phyloP scores from a whole-genome alignment of 495 filamentous ascomycete genomes.

The Pyronema omphalodes region DNA sequence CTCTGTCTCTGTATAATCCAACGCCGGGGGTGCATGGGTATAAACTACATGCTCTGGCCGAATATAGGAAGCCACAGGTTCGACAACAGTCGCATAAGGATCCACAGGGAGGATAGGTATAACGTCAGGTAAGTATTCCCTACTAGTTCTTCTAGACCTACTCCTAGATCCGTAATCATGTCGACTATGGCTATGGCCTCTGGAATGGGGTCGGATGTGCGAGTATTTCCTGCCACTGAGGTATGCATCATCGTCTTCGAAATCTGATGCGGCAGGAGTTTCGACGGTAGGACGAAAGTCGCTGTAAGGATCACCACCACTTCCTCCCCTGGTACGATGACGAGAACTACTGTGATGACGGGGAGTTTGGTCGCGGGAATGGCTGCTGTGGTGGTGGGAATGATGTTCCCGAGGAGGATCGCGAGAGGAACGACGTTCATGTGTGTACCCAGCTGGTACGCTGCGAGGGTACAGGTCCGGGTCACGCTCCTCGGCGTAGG shows the following conservation, averaged over 20 bases:
- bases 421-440: too few species aligned
- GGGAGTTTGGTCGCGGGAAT: background rate
- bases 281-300: background rate
- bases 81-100: background rate
- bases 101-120: background rate
- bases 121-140: background rate
- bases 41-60: background rate
- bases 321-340: background rate
- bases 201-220: background rate
- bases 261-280: constrained; percentile 1
- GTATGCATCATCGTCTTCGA: constrained; percentile 1
- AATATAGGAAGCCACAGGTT: background rate
- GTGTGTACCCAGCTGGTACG: background rate
- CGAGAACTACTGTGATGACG: background rate
- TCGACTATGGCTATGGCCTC: background rate
- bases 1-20: too few species aligned
- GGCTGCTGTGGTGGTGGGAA: too few species aligned
- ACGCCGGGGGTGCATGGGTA: too few species aligned
- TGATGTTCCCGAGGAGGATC: too few species aligned
- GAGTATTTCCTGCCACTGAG: background rate
- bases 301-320: background rate
- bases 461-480: background rate
- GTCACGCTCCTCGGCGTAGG: background rate
- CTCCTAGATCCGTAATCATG: background rate
- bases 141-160: background rate